phyloP scores from a whole-genome alignment of 164 flowering plant genomes.

The Liriodendron chinense region DNA sequence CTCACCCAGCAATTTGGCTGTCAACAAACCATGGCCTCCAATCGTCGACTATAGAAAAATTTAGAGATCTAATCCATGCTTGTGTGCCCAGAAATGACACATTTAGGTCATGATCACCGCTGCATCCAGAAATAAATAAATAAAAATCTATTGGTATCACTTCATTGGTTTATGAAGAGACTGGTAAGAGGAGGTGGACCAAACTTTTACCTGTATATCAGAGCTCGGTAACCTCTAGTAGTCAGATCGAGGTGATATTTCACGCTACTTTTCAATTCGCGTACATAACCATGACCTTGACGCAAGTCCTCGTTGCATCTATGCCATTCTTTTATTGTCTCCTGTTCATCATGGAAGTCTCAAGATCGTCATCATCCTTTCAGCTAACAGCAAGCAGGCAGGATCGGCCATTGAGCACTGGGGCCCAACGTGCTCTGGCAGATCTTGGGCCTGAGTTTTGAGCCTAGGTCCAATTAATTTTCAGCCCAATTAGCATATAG shows the following conservation, averaged over 20 bases:
- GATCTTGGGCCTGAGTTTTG: not conserved
- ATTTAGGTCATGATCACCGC: slow-evolving; percentile 55
- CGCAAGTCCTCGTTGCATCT: slow-evolving; percentile 25
- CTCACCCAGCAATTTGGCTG: slow-evolving; percentile 54
- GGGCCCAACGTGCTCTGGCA: not conserved
- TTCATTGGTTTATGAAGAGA: not conserved
- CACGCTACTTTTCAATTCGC: slow-evolving; percentile 9
- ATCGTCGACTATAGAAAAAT: slow-evolving; percentile 41
- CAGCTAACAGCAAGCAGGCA: no score
- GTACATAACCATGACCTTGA: no score
- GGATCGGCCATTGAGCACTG: no score
- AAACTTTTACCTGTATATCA: slow-evolving; percentile 17
- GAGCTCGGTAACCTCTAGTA: slow-evolving; percentile 13
- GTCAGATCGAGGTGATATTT: slow-evolving; percentile 24
- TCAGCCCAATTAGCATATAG: not conserved
- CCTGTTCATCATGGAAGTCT: slow-evolving; percentile 9
- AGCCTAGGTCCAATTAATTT: no score
- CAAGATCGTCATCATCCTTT: not conserved
- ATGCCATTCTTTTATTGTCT: slow-evolving; percentile 16
- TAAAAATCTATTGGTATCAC: no score
- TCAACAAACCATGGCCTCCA: slow-evolving; percentile 53
- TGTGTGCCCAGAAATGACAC: slow-evolving; percentile 39
- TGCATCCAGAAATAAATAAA: not conserved
- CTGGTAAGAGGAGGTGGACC: not conserved
- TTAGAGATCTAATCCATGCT: slow-evolving; percentile 49